Evolutionary conservation across 2,329 filamentous ascomycete species (phyloP).

Genomic region (Aspergillus sp.): DNA sequence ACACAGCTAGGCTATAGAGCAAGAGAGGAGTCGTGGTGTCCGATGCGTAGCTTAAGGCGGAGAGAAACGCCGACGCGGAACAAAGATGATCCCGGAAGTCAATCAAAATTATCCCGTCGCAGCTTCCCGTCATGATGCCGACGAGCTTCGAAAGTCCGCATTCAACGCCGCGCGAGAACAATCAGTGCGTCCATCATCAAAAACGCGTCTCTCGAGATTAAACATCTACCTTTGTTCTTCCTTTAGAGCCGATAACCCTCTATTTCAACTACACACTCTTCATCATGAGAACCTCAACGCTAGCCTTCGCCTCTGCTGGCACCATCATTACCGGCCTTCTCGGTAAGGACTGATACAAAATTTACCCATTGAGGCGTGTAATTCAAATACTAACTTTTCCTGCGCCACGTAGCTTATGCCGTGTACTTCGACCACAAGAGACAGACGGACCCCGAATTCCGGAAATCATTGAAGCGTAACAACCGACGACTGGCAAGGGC

Average conservation of each 20-base stretch:
- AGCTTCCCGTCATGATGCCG: constrained; percentile 13
- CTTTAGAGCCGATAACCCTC: not conserved
- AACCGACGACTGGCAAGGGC: constrained; percentile 47
- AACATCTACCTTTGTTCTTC: not conserved
- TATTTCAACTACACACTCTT: constrained; percentile 9
- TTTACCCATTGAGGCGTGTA: not conserved
- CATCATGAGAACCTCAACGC: constrained; percentile 56
- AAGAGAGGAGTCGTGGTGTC: not conserved
- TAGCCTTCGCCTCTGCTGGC: constrained; percentile 59
- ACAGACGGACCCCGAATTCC: constrained; percentile 63
- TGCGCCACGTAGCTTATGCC: constrained; percentile 54
- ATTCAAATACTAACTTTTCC: constrained; percentile 10
- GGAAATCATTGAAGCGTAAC: constrained; percentile 55
- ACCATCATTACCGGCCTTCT: constrained; percentile 59
- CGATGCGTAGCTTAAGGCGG: constrained; percentile 21
- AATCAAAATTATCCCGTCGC: constrained; percentile 31
- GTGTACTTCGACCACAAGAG: constrained; percentile 67
- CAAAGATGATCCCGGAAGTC: constrained; percentile 33
- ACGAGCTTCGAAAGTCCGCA: constrained; percentile 9
- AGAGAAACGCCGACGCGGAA: constrained; percentile 38
- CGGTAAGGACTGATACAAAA: constrained; percentile 36
- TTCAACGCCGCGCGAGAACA: not conserved
- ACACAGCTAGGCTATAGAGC: not conserved
- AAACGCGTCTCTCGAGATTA: not conserved
- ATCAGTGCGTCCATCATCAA: not conserved